Base-by-base conservation (phyloP, 2,329 filamentous ascomycete species). In the Leptographium radiaticola region DNA sequence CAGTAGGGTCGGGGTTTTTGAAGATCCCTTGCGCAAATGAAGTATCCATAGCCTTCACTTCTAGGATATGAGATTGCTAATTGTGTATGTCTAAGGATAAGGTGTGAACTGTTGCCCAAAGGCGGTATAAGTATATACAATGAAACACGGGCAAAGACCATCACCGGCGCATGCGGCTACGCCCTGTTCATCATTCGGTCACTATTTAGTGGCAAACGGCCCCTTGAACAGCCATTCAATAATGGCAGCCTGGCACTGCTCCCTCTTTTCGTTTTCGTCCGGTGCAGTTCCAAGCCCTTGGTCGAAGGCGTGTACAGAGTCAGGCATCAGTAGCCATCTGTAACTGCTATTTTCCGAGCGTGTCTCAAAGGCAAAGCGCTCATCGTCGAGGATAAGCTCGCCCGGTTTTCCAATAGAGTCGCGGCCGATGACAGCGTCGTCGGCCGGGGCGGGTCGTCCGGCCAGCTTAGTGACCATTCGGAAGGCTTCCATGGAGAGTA, bases 401-500 rank as follows among this genome's bases (percentile, higher is more conserved):
- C 55, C 61, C 9, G 64, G 62, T 2, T 59, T 57, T 13, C 25
- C 59, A 20, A 39, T 64, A 62, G 36, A 61, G 12, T 59, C 52
- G 30, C 62, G 57, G 5, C 66, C 67, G 4, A 64, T 64, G 10
- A 68, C 59, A 11, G 64, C 63, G 0, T 59, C 10, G 57, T 6
- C 60, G 5, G n/a, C 56, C 38, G 31, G 66, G 62, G n/a, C 59
- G 11, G 61, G 56, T 30, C 63, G 59, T 1, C 66, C 67, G 6
- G 66, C 66, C 5, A 72, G 55, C 48, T 60, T 62, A 53, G 62
- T 66, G 25, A 67, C 67, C 61, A 71, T 61, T 33, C 65, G 58
- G 66, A 67, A 71, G 10, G 58, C 65, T 60, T 75, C 75, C 38
- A 67, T 63, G 1, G 67, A 68, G 15, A 75, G 59, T 61, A 73